phyloP scores from a whole-genome alignment of 176 grass and related monocot species.

The Otatea glauca region DNA sequence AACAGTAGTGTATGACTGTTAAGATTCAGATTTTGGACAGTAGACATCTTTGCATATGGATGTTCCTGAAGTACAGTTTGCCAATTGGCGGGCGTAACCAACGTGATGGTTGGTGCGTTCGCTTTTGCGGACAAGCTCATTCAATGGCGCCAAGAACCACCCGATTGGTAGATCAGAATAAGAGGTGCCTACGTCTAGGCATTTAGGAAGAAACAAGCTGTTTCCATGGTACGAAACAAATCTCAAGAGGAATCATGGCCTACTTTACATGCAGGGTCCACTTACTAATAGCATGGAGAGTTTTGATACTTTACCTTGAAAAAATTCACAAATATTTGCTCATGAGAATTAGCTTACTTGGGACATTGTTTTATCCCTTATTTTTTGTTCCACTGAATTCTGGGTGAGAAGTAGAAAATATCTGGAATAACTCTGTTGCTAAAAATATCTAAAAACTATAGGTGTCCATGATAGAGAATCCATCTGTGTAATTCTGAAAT shows the following conservation, averaged over 20 bases:
- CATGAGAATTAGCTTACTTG: neutral
- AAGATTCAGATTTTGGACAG: neutral
- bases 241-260: slow-evolving; percentile 22
- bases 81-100: slow-evolving; percentile 38
- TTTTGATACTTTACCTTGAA: neutral
- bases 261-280: neutral
- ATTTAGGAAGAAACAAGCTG: slow-evolving; percentile 41
- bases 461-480: neutral
- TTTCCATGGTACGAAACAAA: slow-evolving; percentile 39
- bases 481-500: neutral
- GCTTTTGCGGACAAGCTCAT: slow-evolving; percentile 52
- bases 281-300: neutral
- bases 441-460: neutral
- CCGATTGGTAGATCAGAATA: slow-evolving; percentile 25
- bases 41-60: slow-evolving; percentile 31
- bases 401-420: neutral
- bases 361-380: neutral
- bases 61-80: slow-evolving; percentile 36
- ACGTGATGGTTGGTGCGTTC: slow-evolving; percentile 30
- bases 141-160: slow-evolving; percentile 42
- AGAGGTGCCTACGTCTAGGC: slow-evolving; percentile 26
- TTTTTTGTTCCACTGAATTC: neutral
- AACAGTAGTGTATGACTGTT: neutral
- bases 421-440: neutral
- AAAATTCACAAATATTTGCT: neutral